Evolutionary conservation across 2,329 filamentous ascomycete genomes (phyloP), one percentile per base, ranked within the genome.

Genomic region (Cladophialophora psammophila): DNA sequence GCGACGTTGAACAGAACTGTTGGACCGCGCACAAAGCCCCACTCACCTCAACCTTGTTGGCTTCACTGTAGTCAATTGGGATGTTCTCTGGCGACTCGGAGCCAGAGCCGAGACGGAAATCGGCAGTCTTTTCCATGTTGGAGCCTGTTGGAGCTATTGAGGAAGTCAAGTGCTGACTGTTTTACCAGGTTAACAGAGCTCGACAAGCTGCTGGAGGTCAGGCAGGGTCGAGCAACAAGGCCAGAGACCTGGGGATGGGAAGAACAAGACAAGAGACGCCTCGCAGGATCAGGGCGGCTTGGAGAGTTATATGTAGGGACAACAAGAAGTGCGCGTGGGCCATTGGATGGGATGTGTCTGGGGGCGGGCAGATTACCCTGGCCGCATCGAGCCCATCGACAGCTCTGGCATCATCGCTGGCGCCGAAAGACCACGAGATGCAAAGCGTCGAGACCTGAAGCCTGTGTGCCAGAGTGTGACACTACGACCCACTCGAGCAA

Each of bases 31-130:
- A 40, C 31, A n/a, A n/a, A 32, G 35, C 20, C 12, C 4, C 6
- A 56, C 67, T 64, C 50, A 71, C 70, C 66, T 72, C 68, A 12
- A 32, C 26, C 55, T 71, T 71, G 65, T 65, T 67, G 52, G 45
- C 48, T 13, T 69, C 67, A 61, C 59, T 18, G 35, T 53, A 35
- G 54, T 62, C 50, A 31, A 54, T 20, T 12, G 57, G 57, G n/a
- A 35, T 10, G 12, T 66, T 45, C 26, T 65, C 70, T 65, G 66
- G 65, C 60, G 70, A 72, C 40, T 68, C 60, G 5, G 68, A 69
- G 55, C 66, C 64, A 55, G 68, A 66, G 48, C 13, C 5, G n/a
- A 57, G 10, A 20, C 63, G 55, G 52, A 60, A 68, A 18, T 68
- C 64, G 36, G 55, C 10, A 5, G 38, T 32, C 42, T 72, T 72